These are phyloP conservation scores for Metarhizium album DNA, from an alignment of 2,329 filamentous ascomycete genomes.

Conservation along the genomic window DNA sequence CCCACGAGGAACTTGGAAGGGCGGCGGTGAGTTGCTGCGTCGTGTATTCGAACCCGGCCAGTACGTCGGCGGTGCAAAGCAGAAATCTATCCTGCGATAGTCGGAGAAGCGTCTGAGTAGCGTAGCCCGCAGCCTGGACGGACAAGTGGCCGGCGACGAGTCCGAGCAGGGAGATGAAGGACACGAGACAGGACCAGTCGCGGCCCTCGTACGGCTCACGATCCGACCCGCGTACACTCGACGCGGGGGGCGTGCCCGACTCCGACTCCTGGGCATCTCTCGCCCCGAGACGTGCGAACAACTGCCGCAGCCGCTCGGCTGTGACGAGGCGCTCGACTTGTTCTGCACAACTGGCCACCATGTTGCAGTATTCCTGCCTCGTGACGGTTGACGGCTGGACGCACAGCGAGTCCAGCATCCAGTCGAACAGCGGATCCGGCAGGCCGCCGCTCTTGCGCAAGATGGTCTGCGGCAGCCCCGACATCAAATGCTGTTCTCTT, in stretches of 20 bases:
- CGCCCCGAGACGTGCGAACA: conserved; percentile 52
- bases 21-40: conserved; percentile 31
- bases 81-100: conserved; percentile 45
- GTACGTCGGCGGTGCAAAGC: conserved; percentile 29
- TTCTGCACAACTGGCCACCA: conserved; percentile 35
- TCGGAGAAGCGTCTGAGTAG: conserved; percentile 38
- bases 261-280: conserved; percentile 20
- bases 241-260: conserved; percentile 25
- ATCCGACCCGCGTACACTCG: conserved; percentile 12
- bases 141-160: conserved; percentile 26
- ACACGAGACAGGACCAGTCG: conserved; percentile 34
- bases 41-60: conserved; percentile 29
- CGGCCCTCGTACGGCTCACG: conserved; percentile 23
- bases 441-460: conserved; percentile 25
- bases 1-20: conserved; percentile 28
- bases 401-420: conserved; percentile 52
- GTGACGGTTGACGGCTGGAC: conserved; percentile 44
- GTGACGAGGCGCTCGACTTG: conserved; percentile 35
- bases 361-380: conserved; percentile 47
- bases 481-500: conserved; percentile 49
- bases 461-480: conserved; percentile 49
- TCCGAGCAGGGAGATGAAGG: conserved; percentile 32
- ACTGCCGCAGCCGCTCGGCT: conserved; percentile 31
- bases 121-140: conserved; percentile 24
- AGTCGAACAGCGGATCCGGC: conserved; percentile 54